phyloP scores from a whole-genome alignment of 2,329 filamentous ascomycete genomes.

The Pyrenophora seminiperda region DNA sequence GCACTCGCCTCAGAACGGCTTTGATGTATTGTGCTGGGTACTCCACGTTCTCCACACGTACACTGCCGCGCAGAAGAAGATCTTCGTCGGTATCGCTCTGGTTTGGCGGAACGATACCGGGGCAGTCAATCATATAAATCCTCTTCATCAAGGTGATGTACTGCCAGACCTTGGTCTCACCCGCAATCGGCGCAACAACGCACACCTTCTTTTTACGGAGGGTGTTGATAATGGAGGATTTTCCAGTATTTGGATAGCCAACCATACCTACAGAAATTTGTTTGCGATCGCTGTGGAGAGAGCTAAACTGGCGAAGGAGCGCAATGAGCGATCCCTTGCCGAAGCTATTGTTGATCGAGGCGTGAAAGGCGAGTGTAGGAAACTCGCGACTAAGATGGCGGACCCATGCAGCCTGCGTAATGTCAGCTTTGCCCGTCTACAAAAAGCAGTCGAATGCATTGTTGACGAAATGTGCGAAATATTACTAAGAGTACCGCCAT shows the following conservation, averaged over 20 bases:
- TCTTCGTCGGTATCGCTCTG: conserved; percentile 83
- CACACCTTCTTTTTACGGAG: conserved; percentile 93
- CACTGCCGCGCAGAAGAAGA: conserved; percentile 86
- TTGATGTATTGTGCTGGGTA: conserved; percentile 96
- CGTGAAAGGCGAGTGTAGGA: conserved; percentile 92
- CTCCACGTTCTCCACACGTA: conserved; percentile 93
- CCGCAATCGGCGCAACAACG: conserved; percentile 90
- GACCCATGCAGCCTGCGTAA: conserved; percentile 84
- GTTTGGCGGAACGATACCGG: conserved; percentile 92
- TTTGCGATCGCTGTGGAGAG: conserved; percentile 86
- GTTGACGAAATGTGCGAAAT: conserved; percentile 76
- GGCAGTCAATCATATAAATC: conserved; percentile 95
- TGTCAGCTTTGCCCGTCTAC: conserved; percentile 31
- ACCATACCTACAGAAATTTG: conserved; percentile 93
- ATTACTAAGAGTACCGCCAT: conserved; percentile 98
- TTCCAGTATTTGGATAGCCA: conserved; percentile 91
- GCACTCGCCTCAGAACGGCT: conserved; percentile 78
- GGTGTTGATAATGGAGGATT: conserved; percentile 97
- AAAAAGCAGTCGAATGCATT: conserved; percentile 21
- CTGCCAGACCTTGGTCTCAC: conserved; percentile 97
- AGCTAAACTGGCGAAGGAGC: conserved; percentile 89
- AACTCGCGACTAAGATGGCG: conserved; percentile 85
- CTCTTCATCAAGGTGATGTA: conserved; percentile 95
- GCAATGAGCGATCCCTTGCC: conserved; percentile 94
- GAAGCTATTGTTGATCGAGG: conserved; percentile 93